Percentiles rank a stretch among this genome's conserved stretches.
Conservation (phyloP, 208 protist species). For the Wallacemonas sp. region DNA sequence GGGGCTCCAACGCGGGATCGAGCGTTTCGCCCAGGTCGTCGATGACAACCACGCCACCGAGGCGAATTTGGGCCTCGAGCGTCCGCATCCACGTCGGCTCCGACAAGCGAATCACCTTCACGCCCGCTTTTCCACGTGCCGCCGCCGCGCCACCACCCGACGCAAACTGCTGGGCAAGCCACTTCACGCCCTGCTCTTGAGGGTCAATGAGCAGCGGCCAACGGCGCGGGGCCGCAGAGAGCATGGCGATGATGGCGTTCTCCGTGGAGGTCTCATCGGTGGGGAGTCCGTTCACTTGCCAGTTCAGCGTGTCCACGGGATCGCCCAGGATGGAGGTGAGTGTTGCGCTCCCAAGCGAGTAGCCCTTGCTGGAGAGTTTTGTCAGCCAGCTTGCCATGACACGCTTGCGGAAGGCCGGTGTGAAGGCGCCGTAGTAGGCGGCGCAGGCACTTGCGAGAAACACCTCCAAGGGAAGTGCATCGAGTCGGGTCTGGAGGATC, state of each 20-base stretch:
- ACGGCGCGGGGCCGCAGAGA: constrained; percentile 75
- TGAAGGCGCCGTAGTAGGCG: constrained; percentile 96
- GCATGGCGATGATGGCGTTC: constrained; percentile 94
- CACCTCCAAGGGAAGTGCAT: constrained; percentile 91
- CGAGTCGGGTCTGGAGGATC: constrained; percentile 60
- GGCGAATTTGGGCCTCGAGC: constrained; percentile 92
- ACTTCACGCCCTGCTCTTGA: constrained; percentile 95
- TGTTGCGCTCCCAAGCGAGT: constrained; percentile 70
- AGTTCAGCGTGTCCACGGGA: constrained; percentile 95
- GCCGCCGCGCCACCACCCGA: constrained; percentile 15
- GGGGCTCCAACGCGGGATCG: constrained; percentile 93
- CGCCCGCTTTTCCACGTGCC: constrained; percentile 26
- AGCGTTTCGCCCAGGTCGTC: constrained; percentile 95
- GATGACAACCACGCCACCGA: constrained; percentile 92
- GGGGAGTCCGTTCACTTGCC: constrained; percentile 96
- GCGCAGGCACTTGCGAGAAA: constrained; percentile 95
- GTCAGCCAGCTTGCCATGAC: constrained; percentile 80
- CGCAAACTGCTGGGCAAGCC: constrained; percentile 88
- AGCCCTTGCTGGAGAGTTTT: constrained; percentile 42
- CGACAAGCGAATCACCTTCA: constrained; percentile 87
- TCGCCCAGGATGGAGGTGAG: constrained; percentile 86
- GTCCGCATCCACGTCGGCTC: constrained; percentile 92
- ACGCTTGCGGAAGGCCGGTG: constrained; percentile 89
- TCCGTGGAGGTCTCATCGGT: constrained; percentile 96
- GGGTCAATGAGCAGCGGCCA: constrained; percentile 97